These are phyloP conservation scores for Hsuehochloa calcarea DNA, from an alignment of 176 grass and related monocot species.

Conservation along the genomic window DNA sequence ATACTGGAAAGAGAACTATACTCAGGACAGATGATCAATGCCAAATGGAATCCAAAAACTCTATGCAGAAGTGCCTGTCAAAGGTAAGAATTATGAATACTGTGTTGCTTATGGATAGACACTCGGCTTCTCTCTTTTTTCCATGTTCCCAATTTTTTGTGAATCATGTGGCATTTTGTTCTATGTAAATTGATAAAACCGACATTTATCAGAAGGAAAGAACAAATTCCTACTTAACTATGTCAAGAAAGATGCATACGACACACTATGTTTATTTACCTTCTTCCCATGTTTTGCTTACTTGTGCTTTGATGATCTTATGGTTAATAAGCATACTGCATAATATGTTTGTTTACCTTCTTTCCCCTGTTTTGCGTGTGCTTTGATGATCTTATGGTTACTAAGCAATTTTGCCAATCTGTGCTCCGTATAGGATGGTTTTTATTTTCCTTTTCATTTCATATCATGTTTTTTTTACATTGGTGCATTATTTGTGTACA, in stretches of 20 bases:
- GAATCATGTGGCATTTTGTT: not conserved
- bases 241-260: not conserved
- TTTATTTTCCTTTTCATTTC: not conserved
- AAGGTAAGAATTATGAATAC: conserved; percentile 28
- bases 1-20: not conserved
- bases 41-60: conserved; percentile 14
- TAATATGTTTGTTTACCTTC: not conserved
- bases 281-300: not conserved
- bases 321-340: not conserved
- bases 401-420: not conserved
- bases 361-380: not conserved
- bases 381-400: conserved; percentile 8
- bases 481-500: not conserved
- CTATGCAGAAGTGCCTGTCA: not conserved
- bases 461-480: not conserved
- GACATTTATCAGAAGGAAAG: not conserved
- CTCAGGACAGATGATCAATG: conserved; percentile 20
- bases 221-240: not conserved
- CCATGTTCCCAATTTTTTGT: not conserved
- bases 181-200: not conserved
- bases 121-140: not conserved
- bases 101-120: not conserved
- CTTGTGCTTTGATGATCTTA: conserved; percentile 2
- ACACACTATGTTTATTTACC: not conserved
- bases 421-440: not conserved